phyloP scores from a whole-genome alignment of 495 filamentous ascomycete species.

The Penicillium longicatenatum region DNA sequence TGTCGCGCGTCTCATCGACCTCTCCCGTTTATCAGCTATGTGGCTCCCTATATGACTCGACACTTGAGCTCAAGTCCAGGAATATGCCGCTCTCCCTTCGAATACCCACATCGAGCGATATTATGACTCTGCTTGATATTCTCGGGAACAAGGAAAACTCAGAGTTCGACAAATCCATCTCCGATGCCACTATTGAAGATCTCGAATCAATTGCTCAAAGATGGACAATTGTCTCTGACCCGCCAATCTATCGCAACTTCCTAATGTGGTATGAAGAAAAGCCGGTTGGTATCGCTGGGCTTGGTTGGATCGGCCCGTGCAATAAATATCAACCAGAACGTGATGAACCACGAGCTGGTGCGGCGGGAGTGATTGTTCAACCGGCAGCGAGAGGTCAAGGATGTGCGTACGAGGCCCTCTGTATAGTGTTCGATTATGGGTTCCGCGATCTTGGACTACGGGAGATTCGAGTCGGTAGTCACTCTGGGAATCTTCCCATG shows the following conservation, averaged over 20 bases:
- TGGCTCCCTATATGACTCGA: neutral
- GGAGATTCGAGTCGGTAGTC: slow-evolving; percentile 7
- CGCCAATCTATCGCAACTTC: slow-evolving; percentile 3
- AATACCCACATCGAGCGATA: neutral
- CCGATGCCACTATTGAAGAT: neutral
- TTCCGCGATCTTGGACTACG: slow-evolving; percentile 2
- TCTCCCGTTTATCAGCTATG: neutral
- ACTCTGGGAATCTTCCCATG: slow-evolving; percentile 10
- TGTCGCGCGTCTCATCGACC: neutral
- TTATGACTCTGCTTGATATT: neutral
- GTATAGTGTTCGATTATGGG: slow-evolving; percentile 10
- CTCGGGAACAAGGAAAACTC: slow-evolving; percentile 13
- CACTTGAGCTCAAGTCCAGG: neutral
- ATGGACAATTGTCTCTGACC: slow-evolving; percentile 8
- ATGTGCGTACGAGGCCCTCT: slow-evolving; percentile 3
- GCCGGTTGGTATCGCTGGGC: slow-evolving; percentile 9
- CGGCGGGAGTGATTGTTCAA: slow-evolving; percentile 6
- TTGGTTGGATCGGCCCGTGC: slow-evolving; percentile 12
- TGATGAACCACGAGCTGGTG: slow-evolving; percentile 1
- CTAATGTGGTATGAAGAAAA: slow-evolving; percentile 1
- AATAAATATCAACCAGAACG: neutral
- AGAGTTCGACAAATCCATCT: slow-evolving; percentile 13
- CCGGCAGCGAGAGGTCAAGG: slow-evolving; percentile 1
- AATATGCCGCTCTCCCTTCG: neutral
- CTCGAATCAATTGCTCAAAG: slow-evolving; percentile 2